Base-by-base conservation (phyloP, 176 grass and related monocot genomes). In the Metroxylon sagu region DNA sequence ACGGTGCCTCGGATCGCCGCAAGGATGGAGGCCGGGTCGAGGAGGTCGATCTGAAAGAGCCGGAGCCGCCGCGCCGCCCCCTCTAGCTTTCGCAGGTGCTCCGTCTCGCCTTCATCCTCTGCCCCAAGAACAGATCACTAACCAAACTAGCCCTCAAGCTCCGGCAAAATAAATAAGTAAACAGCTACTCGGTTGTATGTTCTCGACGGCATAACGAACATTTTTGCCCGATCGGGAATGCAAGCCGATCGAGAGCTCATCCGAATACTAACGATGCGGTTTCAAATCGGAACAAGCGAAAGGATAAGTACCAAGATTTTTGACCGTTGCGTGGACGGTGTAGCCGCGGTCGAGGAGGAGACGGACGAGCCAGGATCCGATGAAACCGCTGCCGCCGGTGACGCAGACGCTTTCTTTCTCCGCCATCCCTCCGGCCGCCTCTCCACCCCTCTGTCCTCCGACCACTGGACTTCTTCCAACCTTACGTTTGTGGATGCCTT, bases 381-480 rank as follows among this genome's bases (percentile, higher is more conserved):
- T 91, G 87, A 91, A 88, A n/a, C 92, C 87, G 69, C 87, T 97
- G 0, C 81, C 93, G 56, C 93, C 93, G 7, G 93, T 91, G 26
- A 91, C 84, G 72, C 89, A 54, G 57, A 88, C 87, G 23, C 50
- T 76, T 66, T 72, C 66, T 21, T 50, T 56, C 29, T 55, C 73
- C 55, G 3, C 25, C 6, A 25, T 53, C 8, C 18, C 61, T 29
- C 14, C 65, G 49, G 50, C 72, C 4, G 60, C 56, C 71, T 85
- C 28, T 60, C 51, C 29, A 1, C 26, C 21, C 50, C 25, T 64
- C 50, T 53, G 25, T 23, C 29, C 57, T 18, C n/a, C 26, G 2
- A 6, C 7, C 39, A 3, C 19, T 1, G 6, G 8, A 1, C 21
- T 23, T 23, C 21, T 23, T 23, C 21, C 35, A 5, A 8, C 8